phyloP scores from a whole-genome alignment of 1,284 basidiomycete genomes.

The Xanthoconium separans region DNA sequence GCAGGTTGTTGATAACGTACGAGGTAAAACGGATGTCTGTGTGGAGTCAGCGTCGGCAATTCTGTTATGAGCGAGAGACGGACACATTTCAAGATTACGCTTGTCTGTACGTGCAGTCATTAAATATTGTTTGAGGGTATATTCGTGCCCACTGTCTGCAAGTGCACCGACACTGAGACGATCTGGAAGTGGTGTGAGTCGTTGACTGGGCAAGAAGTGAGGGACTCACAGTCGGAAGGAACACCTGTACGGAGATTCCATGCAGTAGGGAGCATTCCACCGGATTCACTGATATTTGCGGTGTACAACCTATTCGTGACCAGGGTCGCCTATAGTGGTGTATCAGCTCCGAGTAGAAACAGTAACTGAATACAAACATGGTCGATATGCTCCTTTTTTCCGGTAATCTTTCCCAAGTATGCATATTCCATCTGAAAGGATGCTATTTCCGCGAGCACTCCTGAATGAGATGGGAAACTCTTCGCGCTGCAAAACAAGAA shows the following conservation, averaged over 20 bases:
- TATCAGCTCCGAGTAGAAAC: background rate
- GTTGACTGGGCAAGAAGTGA: background rate
- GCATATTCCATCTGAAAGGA: conserved; percentile 58
- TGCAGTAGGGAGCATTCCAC: conserved; percentile 54
- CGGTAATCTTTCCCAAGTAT: conserved; percentile 57
- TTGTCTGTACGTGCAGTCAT: conserved; percentile 61
- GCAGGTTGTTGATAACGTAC: conserved; percentile 59
- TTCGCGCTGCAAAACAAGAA: background rate
- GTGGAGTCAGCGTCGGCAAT: background rate
- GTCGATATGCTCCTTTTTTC: conserved; percentile 46
- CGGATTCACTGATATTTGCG: conserved; percentile 42
- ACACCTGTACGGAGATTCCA: conserved; percentile 47
- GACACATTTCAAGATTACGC: conserved; percentile 63
- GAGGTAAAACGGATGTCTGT: conserved; percentile 62
- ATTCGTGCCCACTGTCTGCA: conserved; percentile 74
- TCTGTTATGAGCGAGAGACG: conserved; percentile 19
- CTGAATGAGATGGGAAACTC: conserved; percentile 6
- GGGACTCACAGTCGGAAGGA: conserved; percentile 40
- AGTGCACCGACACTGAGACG: conserved; percentile 58
- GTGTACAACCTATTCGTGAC: conserved; percentile 48
- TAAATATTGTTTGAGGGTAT: conserved; percentile 71
- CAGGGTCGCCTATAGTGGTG: conserved; percentile 5
- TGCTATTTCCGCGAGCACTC: conserved; percentile 54
- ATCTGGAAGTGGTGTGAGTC: conserved; percentile 25
- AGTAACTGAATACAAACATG: conserved; percentile 34